A percentile compares a stretch with the other conserved stretches of the same genome.
phyloP scores from a whole-genome alignment of 2,329 filamentous ascomycete species.

The Dissoconium aciculare region DNA sequence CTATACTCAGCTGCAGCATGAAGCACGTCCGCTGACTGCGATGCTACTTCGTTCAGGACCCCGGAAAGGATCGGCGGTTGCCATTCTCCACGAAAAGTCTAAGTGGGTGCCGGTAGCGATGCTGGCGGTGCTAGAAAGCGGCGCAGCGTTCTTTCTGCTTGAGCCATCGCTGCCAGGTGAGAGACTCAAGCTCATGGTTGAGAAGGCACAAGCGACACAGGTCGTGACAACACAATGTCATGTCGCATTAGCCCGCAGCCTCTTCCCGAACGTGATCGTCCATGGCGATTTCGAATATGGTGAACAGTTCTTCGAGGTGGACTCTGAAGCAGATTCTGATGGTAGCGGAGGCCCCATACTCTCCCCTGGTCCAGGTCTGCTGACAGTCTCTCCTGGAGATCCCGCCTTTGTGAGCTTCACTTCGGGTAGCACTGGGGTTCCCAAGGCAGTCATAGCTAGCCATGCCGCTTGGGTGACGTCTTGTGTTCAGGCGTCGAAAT shows the following conservation, averaged over 20 bases:
- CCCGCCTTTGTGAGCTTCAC: conserved; percentile 8
- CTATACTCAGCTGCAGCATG: conserved; percentile 4
- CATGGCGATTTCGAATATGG: too few relatives aligned
- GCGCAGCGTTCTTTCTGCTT: conserved; percentile 25
- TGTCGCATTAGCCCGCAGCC: too few relatives aligned
- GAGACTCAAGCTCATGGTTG: conserved; percentile 4
- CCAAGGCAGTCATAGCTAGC: too few relatives aligned
- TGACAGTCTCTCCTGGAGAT: conserved; percentile 1
- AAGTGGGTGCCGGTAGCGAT: conserved; percentile 23
- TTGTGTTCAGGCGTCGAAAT: too few relatives aligned
- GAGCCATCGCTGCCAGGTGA: conserved; percentile 19
- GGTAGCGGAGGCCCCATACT: too few relatives aligned
- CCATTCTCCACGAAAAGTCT: conserved; percentile 27
- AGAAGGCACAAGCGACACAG: too few relatives aligned
- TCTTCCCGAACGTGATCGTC: too few relatives aligned
- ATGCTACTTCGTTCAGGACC: not conserved
- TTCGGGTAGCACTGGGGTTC: conserved; percentile 8
- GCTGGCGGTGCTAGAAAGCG: conserved; percentile 26
- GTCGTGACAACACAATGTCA: too few relatives aligned
- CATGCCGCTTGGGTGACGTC: too few relatives aligned
- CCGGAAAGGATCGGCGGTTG: conserved; percentile 13
- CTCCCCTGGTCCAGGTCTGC: too few relatives aligned
- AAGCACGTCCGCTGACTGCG: conserved; percentile 1
- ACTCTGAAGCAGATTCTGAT: too few relatives aligned
- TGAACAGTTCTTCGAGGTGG: too few relatives aligned